These are phyloP conservation scores for Trichophyton mentagrophytes DNA, from an alignment of 2,329 filamentous ascomycete species.

Conservation along the genomic window DNA sequence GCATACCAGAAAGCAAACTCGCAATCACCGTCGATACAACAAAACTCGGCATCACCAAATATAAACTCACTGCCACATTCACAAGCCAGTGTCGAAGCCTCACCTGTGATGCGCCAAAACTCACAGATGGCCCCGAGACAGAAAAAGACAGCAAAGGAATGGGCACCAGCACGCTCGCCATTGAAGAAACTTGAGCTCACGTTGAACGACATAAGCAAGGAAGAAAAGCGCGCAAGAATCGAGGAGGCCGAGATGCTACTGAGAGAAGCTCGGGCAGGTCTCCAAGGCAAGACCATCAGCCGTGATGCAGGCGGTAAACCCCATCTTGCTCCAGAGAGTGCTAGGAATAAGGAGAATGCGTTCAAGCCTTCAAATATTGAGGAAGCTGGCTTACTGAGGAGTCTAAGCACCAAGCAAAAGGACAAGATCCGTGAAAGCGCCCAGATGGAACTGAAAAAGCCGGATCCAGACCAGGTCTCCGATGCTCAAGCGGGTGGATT, in stretches of 20 bases:
- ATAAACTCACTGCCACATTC: constrained; percentile 4
- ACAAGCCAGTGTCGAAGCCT: constrained; percentile 2
- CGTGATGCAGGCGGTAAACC: constrained; percentile 7
- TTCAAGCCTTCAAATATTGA: constrained; percentile 4
- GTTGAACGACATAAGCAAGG: constrained; percentile 84
- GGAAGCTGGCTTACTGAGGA: constrained; percentile 11
- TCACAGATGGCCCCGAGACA: constrained; percentile 14
- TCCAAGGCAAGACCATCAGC: constrained; percentile 8
- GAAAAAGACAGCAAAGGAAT: constrained; percentile 25
- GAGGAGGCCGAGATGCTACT: constrained; percentile 67
- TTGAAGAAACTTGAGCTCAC: constrained; percentile 87
- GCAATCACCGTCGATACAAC: constrained; percentile 2
- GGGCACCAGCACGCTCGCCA: constrained; percentile 74
- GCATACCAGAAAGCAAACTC: constrained; percentile 2
- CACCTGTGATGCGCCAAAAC: constrained; percentile 4
- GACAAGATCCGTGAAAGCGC: constrained; percentile 12
- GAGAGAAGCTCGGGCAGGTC: constrained; percentile 38
- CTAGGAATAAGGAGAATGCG: neutral
- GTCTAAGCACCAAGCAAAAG: constrained; percentile 9
- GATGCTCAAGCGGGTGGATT: constrained; percentile 11
- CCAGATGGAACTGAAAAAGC: constrained; percentile 13
- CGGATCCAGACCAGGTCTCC: constrained; percentile 10
- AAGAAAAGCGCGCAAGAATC: constrained; percentile 78
- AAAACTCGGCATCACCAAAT: constrained; percentile 3
- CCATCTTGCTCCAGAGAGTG: neutral